phyloP scores from a whole-genome alignment of 768 basidiomycete genomes.

The Tricholoma bakamatsutake region DNA sequence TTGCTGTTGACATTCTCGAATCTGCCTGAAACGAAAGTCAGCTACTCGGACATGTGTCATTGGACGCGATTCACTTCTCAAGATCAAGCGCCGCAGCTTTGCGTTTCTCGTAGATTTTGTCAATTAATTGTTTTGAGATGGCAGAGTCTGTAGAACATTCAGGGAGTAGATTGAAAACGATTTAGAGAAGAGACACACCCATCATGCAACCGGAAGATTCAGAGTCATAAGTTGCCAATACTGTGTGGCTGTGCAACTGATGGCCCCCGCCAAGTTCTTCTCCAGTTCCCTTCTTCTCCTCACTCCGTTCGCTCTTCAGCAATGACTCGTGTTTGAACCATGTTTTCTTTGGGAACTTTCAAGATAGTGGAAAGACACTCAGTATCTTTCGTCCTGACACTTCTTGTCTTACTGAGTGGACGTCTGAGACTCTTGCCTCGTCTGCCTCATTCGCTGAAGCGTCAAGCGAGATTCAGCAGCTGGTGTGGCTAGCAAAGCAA shows the following conservation, averaged over 20 bases:
- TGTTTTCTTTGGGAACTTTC: constrained; percentile 53
- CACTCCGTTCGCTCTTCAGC: constrained; percentile 37
- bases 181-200: constrained; percentile 16
- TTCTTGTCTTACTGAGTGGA: constrained; percentile 34
- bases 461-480: constrained; percentile 27
- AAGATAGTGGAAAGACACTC: constrained; percentile 30
- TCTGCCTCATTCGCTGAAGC: constrained; percentile 23
- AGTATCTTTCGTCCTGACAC: constrained; percentile 42
- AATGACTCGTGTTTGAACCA: constrained; percentile 40
- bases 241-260: constrained; percentile 16
- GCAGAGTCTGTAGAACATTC: constrained; percentile 48
- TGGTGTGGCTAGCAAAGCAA: constrained; percentile 59
- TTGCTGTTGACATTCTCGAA: constrained; percentile 80
- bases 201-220: constrained; percentile 10
- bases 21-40: constrained; percentile 43
- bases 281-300: constrained; percentile 32
- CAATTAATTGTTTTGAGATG: constrained; percentile 74
- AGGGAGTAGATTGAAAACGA: not conserved
- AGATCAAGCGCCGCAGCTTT: constrained; percentile 94
- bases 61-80: constrained; percentile 63
- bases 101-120: constrained; percentile 96
- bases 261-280: constrained; percentile 14
- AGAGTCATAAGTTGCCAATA: not conserved
- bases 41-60: constrained; percentile 1
- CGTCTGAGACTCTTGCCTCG: constrained; percentile 19